Conservation (phyloP, 306 rosid species). For the Pyrus bretschneideri region DNA sequence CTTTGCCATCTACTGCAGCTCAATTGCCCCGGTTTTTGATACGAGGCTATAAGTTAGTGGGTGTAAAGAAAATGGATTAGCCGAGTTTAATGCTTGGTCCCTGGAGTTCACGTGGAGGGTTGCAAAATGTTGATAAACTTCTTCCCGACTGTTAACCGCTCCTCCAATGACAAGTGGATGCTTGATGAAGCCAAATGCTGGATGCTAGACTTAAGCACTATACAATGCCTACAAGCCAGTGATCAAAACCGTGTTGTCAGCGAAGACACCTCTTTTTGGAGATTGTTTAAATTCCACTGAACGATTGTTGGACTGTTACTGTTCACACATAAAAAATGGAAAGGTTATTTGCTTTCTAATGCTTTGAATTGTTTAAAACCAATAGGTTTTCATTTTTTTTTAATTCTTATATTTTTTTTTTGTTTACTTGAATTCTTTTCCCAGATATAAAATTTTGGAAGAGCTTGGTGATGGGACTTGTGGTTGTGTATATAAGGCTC, state of each 20-base stretch:
- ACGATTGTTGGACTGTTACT: constrained; percentile 28
- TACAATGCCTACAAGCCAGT: constrained; percentile 32
- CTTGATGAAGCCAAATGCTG: constrained; percentile 35
- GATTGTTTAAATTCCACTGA: constrained; percentile 45
- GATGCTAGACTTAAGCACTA: constrained; percentile 31
- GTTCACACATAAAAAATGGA: constrained; percentile 53
- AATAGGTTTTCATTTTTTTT: background rate
- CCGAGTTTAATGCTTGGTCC: constrained; percentile 24
- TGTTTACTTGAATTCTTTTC: background rate
- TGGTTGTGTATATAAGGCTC: constrained; percentile 82
- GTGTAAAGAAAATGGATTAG: constrained; percentile 28
- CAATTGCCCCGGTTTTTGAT: constrained; percentile 17
- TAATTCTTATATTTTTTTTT: background rate
- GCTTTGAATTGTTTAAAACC: constrained; percentile 1
- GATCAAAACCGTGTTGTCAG: constrained; percentile 47
- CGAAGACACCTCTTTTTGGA: constrained; percentile 52
- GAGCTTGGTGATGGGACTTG: constrained; percentile 94
- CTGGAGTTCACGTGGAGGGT: constrained; percentile 37
- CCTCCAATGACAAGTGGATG: constrained; percentile 42
- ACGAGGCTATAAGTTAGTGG: constrained; percentile 18
- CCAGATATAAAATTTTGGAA: constrained; percentile 66
- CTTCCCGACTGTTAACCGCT: constrained; percentile 26
- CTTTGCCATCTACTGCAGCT: constrained; percentile 29
- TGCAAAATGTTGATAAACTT: constrained; percentile 43
- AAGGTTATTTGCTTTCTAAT: constrained; percentile 41